phyloP scores from a whole-genome alignment of 345 rosid species.

The Corymbia maculata region DNA sequence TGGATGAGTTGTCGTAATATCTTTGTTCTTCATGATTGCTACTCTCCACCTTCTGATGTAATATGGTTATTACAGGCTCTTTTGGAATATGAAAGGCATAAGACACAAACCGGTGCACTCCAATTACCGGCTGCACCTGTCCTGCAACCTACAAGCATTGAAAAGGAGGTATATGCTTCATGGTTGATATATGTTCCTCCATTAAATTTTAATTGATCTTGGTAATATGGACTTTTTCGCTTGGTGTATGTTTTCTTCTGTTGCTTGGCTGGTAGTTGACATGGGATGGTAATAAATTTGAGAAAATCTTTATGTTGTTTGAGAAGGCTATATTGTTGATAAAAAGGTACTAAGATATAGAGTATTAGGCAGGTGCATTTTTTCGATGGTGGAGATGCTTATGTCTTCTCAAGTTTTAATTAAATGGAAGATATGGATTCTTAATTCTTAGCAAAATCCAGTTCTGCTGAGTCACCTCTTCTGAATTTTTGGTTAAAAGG shows the following conservation, averaged over 20 bases:
- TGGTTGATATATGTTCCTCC: not conserved
- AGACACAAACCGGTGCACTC: slow-evolving; percentile 61
- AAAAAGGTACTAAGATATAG: not conserved
- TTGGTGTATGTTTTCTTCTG: not conserved
- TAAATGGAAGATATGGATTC: not conserved
- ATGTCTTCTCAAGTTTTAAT: not conserved
- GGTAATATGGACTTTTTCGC: not conserved
- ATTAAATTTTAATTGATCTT: not conserved
- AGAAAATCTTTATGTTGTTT: not conserved
- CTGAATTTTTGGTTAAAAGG: not conserved
- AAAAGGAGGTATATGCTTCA: slow-evolving; percentile 56
- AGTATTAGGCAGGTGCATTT: not conserved
- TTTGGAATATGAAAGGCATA: slow-evolving; percentile 75
- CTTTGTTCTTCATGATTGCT: not conserved
- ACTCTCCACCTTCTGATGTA: slow-evolving; percentile 4
- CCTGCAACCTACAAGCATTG: slow-evolving; percentile 40
- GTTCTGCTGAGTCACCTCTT: not conserved
- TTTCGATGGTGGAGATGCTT: not conserved
- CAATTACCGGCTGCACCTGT: slow-evolving; percentile 53
- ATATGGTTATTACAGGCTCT: slow-evolving; percentile 44
- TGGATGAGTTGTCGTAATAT: not conserved
- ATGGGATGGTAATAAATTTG: not conserved
- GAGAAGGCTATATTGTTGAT: not conserved
- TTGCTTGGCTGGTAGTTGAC: not conserved
- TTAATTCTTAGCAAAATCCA: not conserved